Evolutionary conservation across 2,329 filamentous ascomycete species (phyloP).

Genomic region (Penicillium sp.): DNA sequence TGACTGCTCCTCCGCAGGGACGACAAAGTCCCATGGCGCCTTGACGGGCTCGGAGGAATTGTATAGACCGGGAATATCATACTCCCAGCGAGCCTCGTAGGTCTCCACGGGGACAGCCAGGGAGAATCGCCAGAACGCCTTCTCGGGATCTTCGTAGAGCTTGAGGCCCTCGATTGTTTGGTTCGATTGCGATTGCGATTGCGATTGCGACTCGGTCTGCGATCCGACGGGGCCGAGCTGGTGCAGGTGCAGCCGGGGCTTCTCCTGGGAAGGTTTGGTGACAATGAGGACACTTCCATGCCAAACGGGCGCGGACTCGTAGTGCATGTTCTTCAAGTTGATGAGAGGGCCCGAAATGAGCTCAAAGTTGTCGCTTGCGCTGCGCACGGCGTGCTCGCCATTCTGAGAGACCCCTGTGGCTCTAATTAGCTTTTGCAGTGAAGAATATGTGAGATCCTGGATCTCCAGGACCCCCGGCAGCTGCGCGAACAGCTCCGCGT

Average conservation of each 20-base stretch:
- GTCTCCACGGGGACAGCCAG: constrained; percentile 67
- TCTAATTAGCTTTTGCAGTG: background rate
- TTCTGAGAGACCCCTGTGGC: constrained; percentile 26
- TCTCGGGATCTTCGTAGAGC: constrained; percentile 63
- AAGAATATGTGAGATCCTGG: constrained; percentile 2
- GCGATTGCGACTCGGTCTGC: constrained; percentile 24
- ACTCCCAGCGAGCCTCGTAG: constrained; percentile 79
- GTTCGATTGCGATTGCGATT: constrained; percentile 16
- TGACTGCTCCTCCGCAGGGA: constrained; percentile 64
- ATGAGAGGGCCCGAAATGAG: constrained; percentile 54
- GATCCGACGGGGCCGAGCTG: constrained; percentile 37
- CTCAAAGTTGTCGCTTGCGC: constrained; percentile 37
- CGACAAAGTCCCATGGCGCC: constrained; percentile 57
- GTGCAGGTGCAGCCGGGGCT: constrained; percentile 61
- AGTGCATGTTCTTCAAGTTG: constrained; percentile 53
- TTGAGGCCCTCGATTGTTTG: constrained; percentile 52
- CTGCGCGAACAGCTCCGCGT: background rate
- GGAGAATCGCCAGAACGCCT: constrained; percentile 64
- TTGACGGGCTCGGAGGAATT: constrained; percentile 63
- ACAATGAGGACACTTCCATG: constrained; percentile 86
- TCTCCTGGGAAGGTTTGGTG: constrained; percentile 69
- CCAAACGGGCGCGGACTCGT: constrained; percentile 59
- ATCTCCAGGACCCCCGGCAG: background rate
- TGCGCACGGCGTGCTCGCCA: constrained; percentile 22
- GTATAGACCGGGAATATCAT: constrained; percentile 69